phyloP scores from a whole-genome alignment of 1,284 basidiomycete genomes.

The Naganishia sp. region DNA sequence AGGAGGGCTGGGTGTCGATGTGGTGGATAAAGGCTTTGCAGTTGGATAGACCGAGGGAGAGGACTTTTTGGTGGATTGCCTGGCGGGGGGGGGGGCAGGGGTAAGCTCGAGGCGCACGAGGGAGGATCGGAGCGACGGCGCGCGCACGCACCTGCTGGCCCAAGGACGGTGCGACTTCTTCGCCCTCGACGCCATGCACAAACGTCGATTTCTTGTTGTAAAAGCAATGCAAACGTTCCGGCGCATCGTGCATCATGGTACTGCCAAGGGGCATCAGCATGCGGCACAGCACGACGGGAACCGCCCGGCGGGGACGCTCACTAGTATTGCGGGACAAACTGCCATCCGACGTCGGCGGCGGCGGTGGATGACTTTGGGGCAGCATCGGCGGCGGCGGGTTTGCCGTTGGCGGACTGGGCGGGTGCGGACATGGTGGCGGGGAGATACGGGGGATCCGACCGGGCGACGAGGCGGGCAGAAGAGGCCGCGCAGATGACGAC shows the following conservation, averaged over 20 bases:
- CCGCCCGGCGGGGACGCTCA: constrained; percentile 38
- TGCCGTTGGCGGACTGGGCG: constrained; percentile 21
- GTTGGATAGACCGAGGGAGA: constrained; percentile 87
- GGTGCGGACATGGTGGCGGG: constrained; percentile 2
- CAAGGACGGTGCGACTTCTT: constrained; percentile 80
- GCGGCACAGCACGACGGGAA: too few relatives aligned
- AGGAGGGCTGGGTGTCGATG: constrained; percentile 89
- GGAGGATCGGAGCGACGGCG: not conserved
- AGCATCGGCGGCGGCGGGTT: not conserved
- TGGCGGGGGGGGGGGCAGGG: constrained; percentile 50
- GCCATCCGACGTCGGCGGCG: constrained; percentile 75
- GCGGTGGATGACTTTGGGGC: constrained; percentile 40
- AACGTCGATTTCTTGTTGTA: constrained; percentile 98
- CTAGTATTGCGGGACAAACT: constrained; percentile 95
- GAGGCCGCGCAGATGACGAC: not conserved
- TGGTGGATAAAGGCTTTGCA: constrained; percentile 98
- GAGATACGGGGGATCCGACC: not conserved
- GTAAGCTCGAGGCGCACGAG: not conserved
- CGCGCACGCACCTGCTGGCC: constrained; percentile 77
- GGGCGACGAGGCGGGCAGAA: not conserved
- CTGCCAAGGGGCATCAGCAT: constrained; percentile 40
- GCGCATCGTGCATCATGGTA: constrained; percentile 97
- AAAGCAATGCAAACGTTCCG: constrained; percentile 94
- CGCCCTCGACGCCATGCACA: constrained; percentile 92
- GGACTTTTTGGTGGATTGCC: constrained; percentile 98